These are phyloP conservation scores for Entomortierella lignicola DNA, from an alignment of 192 early-diverging fungal species.

Conservation along the genomic window DNA sequence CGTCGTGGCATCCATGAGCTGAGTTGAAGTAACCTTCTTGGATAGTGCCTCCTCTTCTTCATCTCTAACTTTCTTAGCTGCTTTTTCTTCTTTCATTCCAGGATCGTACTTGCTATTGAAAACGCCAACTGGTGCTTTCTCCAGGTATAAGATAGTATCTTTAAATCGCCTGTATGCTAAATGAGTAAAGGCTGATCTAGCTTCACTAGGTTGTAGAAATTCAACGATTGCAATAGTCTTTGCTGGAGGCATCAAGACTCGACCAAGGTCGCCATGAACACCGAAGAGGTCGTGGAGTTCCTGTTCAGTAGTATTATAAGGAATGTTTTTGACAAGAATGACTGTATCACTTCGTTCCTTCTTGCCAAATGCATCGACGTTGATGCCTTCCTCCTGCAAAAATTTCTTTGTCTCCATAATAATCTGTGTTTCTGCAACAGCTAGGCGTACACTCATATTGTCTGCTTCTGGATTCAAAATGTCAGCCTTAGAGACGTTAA, in stretches of 20 bases:
- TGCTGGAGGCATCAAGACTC: conserved; percentile 92
- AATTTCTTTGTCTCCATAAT: conserved; percentile 94
- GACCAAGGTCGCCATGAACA: conserved; percentile 88
- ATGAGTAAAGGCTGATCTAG: conserved; percentile 86
- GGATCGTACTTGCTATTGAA: conserved; percentile 76
- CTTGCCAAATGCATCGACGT: conserved; percentile 80
- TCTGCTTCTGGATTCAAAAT: conserved; percentile 89
- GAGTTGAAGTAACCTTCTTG: conserved; percentile 59
- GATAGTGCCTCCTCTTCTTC: conserved; percentile 49
- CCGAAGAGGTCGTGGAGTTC: conserved; percentile 87
- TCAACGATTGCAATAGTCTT: conserved; percentile 96
- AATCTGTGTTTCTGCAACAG: conserved; percentile 97
- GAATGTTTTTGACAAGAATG: conserved; percentile 97
- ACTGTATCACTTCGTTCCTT: conserved; percentile 89
- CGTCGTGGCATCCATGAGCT: conserved; percentile 57
- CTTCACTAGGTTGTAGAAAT: conserved; percentile 90
- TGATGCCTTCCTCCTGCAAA: conserved; percentile 78
- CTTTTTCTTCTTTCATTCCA: conserved; percentile 37
- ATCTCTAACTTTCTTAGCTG: conserved; percentile 44
- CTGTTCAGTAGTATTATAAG: conserved; percentile 81
- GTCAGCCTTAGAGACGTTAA: conserved; percentile 91
- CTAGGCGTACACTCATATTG: conserved; percentile 92
- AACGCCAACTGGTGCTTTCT: conserved; percentile 88
- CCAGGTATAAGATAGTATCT: conserved; percentile 90
- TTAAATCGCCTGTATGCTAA: conserved; percentile 95